These are phyloP conservation scores for Pseudogymnoascus verrucosus DNA, from an alignment of 2,329 filamentous ascomycete genomes.

Conservation along the genomic window DNA sequence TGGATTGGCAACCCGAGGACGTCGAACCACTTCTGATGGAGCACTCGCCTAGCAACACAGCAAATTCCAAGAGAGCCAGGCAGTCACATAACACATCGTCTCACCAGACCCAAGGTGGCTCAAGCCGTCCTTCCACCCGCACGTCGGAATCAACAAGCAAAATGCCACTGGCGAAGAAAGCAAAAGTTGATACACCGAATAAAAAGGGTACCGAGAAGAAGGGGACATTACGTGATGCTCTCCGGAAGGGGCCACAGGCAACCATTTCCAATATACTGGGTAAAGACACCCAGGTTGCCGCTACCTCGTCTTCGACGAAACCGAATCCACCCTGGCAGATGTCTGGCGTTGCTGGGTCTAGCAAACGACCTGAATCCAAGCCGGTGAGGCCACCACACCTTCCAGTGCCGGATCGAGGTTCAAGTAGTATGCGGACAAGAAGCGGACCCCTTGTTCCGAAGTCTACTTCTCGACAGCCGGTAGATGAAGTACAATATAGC, in stretches of 20 bases:
- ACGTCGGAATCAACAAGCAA: slow-evolving; percentile 22
- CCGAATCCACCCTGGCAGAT: slow-evolving; percentile 14
- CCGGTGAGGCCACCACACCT: slow-evolving; percentile 20
- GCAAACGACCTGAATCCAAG: slow-evolving; percentile 19
- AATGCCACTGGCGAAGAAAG: slow-evolving; percentile 25
- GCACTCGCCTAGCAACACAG: slow-evolving; percentile 9
- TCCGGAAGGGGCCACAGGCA: slow-evolving; percentile 43
- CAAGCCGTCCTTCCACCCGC: slow-evolving; percentile 17
- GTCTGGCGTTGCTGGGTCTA: slow-evolving; percentile 3
- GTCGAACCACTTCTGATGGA: neutral
- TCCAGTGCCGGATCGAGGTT: slow-evolving; percentile 28
- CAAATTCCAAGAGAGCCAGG: slow-evolving; percentile 26
- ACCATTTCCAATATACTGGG: slow-evolving; percentile 41
- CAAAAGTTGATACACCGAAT: slow-evolving; percentile 23
- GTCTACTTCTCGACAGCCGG: slow-evolving; percentile 22
- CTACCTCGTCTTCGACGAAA: slow-evolving; percentile 10
- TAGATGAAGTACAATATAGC: slow-evolving; percentile 31
- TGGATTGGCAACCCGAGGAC: slow-evolving; percentile 3
- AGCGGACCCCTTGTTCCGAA: slow-evolving; percentile 26
- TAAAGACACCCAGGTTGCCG: slow-evolving; percentile 34
- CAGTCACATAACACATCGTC: slow-evolving; percentile 11
- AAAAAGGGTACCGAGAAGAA: slow-evolving; percentile 36
- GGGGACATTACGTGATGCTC: slow-evolving; percentile 38
- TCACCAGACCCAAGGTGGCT: slow-evolving; percentile 11
- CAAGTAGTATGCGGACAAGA: slow-evolving; percentile 27